These are phyloP conservation scores for Darksidea phi DNA, from an alignment of 495 filamentous ascomycete species.

Conservation along the genomic window DNA sequence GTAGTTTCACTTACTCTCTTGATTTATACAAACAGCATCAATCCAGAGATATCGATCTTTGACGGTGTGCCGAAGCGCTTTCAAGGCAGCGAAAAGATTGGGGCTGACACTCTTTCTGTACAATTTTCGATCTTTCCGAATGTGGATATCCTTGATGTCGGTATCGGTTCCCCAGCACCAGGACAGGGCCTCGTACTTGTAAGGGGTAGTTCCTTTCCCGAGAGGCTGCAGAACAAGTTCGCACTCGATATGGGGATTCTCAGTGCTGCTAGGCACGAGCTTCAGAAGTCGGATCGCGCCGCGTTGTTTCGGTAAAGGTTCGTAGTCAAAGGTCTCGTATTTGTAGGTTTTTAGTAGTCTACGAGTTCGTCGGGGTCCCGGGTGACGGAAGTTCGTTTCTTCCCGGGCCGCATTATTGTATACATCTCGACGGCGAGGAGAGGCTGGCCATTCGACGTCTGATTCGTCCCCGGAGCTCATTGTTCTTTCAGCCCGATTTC, in stretches of 20 bases:
- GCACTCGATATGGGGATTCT: neutral
- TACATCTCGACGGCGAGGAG: too few relatives aligned
- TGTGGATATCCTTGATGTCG: neutral
- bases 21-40: slow-evolving; percentile 24
- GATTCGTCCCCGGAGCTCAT: too few relatives aligned
- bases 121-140: neutral
- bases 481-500: too few relatives aligned
- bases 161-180: slow-evolving; percentile 11
- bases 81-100: slow-evolving; percentile 13
- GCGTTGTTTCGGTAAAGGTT: neutral
- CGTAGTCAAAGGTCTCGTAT: neutral
- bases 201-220: neutral
- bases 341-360: neutral
- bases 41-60: slow-evolving; percentile 11
- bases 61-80: neutral
- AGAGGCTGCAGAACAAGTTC: neutral
- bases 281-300: neutral
- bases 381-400: too few relatives aligned
- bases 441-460: too few relatives aligned
- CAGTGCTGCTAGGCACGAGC: neutral
- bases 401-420: too few relatives aligned
- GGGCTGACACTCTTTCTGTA: slow-evolving; percentile 4
- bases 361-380: too few relatives aligned
- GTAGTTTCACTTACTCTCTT: neutral
- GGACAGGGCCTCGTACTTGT: slow-evolving; percentile 8